Conservation (phyloP, 192 early-diverging fungal genomes). For the Helicostylum pulchrum region DNA sequence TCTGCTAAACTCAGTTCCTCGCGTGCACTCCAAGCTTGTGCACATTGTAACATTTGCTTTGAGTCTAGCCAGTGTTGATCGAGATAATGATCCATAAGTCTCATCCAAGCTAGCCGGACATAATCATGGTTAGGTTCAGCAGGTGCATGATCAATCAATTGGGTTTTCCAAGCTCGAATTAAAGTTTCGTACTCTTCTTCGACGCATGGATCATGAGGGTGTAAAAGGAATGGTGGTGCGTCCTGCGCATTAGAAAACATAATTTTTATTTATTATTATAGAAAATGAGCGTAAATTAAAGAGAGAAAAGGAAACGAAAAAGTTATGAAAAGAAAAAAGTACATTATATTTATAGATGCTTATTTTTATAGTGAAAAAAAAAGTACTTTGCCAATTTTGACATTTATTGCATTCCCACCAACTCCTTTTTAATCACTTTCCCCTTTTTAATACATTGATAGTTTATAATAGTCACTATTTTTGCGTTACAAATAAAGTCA, state of each 20-base stretch:
- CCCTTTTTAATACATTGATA: not conserved
- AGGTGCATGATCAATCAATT: slow-evolving; percentile 14
- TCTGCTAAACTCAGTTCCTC: slow-evolving; percentile 8
- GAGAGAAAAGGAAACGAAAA: not conserved
- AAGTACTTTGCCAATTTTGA: slow-evolving; percentile 6
- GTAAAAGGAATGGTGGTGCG: not conserved
- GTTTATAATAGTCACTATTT: no score
- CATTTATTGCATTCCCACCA: slow-evolving; percentile 15
- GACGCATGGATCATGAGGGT: slow-evolving; percentile 15
- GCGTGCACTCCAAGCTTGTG: slow-evolving; percentile 18
- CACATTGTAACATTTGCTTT: slow-evolving; percentile 25
- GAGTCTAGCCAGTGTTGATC: slow-evolving; percentile 27
- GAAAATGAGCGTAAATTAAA: not conserved
- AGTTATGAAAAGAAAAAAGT: not conserved
- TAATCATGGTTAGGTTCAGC: not conserved
- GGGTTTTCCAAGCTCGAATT: slow-evolving; percentile 14
- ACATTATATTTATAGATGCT: not conserved
- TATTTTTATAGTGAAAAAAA: slow-evolving; percentile 11
- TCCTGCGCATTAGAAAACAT: slow-evolving; percentile 5
- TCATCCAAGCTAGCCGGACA: slow-evolving; percentile 9
- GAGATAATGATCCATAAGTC: slow-evolving; percentile 18
- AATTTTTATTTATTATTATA: not conserved
- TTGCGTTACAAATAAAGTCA: no score
- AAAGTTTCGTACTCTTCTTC: slow-evolving; percentile 22
- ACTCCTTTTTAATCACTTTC: not conserved